Conservation (phyloP, 768 basidiomycete species). For the Boletus subparvulus region DNA sequence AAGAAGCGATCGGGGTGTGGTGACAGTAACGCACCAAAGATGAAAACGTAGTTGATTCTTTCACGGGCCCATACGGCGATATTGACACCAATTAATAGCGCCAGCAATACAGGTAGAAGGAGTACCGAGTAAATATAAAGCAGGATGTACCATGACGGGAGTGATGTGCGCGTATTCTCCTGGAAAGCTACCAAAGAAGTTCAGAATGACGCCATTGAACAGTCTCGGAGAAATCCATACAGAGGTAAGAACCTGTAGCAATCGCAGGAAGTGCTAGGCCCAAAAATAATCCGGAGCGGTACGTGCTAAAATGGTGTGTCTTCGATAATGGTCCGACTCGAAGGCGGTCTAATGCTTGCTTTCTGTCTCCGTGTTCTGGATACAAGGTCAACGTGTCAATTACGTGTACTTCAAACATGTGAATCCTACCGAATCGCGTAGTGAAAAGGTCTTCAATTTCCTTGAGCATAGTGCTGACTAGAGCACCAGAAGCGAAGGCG, state of each 20-base stretch:
- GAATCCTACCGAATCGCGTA: constrained; percentile 58
- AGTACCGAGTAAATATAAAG: constrained; percentile 77
- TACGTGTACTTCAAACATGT: background rate
- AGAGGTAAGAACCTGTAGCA: constrained; percentile 61
- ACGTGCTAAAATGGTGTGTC: constrained; percentile 72
- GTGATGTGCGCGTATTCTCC: constrained; percentile 43
- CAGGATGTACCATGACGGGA: constrained; percentile 72
- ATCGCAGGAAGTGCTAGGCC: constrained; percentile 74
- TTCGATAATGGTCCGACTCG: constrained; percentile 51
- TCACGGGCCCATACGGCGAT: constrained; percentile 70
- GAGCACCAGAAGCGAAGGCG: constrained; percentile 61
- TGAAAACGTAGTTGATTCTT: constrained; percentile 89
- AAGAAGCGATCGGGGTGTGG: background rate
- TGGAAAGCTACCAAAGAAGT: constrained; percentile 48
- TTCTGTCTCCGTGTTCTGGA: constrained; percentile 67
- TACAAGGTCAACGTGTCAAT: background rate
- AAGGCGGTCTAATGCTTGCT: constrained; percentile 69
- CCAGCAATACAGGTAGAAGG: constrained; percentile 71
- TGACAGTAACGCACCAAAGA: constrained; percentile 61
- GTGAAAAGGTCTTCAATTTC: constrained; percentile 79
- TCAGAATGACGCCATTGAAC: background rate
- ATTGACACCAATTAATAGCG: constrained; percentile 78
- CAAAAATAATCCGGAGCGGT: constrained; percentile 69
- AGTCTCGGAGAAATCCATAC: constrained; percentile 16
- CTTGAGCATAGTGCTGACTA: constrained; percentile 64